phyloP scores from a whole-genome alignment of 495 filamentous ascomycete genomes.

The Penicillium flavigenum region DNA sequence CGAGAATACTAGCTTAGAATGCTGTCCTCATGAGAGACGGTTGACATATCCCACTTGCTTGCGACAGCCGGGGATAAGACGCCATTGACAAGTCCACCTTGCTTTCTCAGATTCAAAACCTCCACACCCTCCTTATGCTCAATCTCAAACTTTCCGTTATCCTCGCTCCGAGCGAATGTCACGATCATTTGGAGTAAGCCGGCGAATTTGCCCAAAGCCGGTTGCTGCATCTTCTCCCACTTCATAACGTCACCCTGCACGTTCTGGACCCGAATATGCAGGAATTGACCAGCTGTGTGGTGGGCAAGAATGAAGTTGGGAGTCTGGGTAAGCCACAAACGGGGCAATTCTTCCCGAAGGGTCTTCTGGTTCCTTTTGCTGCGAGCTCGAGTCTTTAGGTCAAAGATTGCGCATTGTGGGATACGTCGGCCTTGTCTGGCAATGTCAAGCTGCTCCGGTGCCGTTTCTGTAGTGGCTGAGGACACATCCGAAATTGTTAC shows the following conservation, averaged over 20 bases:
- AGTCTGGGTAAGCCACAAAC: slow-evolving; percentile 62
- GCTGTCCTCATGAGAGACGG: background rate
- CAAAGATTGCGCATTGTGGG: slow-evolving; percentile 56
- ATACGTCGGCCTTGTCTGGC: slow-evolving; percentile 11
- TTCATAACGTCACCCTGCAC: slow-evolving; percentile 42
- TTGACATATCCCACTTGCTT: background rate
- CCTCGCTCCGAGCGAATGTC: slow-evolving; percentile 33
- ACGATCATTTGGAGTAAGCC: slow-evolving; percentile 42
- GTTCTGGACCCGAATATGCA: slow-evolving; percentile 49
- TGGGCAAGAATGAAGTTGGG: slow-evolving; percentile 62
- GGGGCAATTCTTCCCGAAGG: slow-evolving; percentile 48
- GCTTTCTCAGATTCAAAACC: slow-evolving; percentile 46
- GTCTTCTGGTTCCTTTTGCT: slow-evolving; percentile 32
- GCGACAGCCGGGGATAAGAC: slow-evolving; percentile 14
- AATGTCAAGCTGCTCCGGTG: slow-evolving; percentile 6
- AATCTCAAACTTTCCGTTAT: slow-evolving; percentile 45
- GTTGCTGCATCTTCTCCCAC: slow-evolving; percentile 53
- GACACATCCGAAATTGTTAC: background rate
- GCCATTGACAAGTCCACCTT: slow-evolving; percentile 22
- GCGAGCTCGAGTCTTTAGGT: slow-evolving; percentile 63
- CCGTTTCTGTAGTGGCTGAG: background rate
- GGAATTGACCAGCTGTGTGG: slow-evolving; percentile 54
- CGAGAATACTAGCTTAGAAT: background rate
- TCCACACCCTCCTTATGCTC: slow-evolving; percentile 28
- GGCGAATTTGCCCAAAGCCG: slow-evolving; percentile 27